Evolutionary conservation across 331 rosid genomes (phyloP), one percentile per base, ranked within the genome.

Genomic region (Malus hybrid): DNA sequence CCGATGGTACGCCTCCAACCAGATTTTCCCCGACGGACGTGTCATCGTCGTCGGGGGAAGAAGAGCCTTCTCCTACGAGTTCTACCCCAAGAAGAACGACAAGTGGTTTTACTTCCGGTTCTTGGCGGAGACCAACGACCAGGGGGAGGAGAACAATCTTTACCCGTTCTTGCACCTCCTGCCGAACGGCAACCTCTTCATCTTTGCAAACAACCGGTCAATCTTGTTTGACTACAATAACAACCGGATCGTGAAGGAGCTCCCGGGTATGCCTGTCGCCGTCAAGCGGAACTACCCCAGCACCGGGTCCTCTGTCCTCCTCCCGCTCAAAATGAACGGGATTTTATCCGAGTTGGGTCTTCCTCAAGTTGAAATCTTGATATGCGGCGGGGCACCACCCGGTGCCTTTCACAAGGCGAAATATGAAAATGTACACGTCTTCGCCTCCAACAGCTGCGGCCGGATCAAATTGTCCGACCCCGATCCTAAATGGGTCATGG

Each of bases 131-230:
- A 93, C 96, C 10, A 71, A 48, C 12, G 96, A 93, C 18, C 81
- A 3, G 24, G 34, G 68, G 78, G 95, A 81, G 48, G 96, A 90
- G 84, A 93, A 90, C 75, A 93, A 93, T 84, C 96, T 93, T 80
- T 93, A 87, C 36, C 98, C 96, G 0, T 93, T 90, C 88, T 81
- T 88, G 89, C 94, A 88, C 63, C 90, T 93, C 28, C 57, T 88
- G 39, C 94, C 93, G 1, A 89, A 90, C 71, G 96, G 93, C 0
- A 87, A 86, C 53, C 94, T 93, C 62, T 90, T 90, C 84, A 10
- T 93, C 60, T 93, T 93, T 78, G 94, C 97, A 2, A 90, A 93
- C 57, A 81, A 76, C 3, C 76, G 87, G 10, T 86, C 96, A 0
- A 78, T 93, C 63, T 46, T 91, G 28, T 82, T 90, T 4, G 87